Evolutionary conservation across 2,329 filamentous ascomycete species (phyloP).

Genomic region (Diaporthe aspalathi): DNA sequence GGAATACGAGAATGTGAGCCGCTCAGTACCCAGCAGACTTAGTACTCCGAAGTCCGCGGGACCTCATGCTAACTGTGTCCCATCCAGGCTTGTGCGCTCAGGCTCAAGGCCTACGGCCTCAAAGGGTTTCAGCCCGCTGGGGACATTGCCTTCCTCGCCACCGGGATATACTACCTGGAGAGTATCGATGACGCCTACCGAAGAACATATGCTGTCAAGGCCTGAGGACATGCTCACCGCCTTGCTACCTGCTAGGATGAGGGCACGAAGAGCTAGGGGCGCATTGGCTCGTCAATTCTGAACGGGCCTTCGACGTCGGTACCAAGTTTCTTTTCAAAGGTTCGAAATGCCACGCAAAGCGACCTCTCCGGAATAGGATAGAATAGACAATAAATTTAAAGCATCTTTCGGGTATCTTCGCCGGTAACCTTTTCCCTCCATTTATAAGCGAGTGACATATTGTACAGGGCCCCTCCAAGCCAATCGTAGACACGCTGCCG

Average conservation of each 20-base stretch:
- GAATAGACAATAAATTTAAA: slow-evolving; percentile 18
- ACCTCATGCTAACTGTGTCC: not conserved
- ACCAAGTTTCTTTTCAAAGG: too few species aligned
- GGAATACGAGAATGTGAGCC: slow-evolving; percentile 78
- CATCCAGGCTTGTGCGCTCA: slow-evolving; percentile 78
- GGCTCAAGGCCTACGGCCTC: slow-evolving; percentile 85
- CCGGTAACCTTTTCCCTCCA: not conserved
- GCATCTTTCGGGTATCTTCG: slow-evolving; percentile 20
- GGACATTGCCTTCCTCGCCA: slow-evolving; percentile 71
- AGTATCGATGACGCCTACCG: slow-evolving; percentile 89
- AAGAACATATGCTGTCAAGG: slow-evolving; percentile 81
- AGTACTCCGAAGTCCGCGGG: too few species aligned
- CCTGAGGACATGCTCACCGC: slow-evolving; percentile 53
- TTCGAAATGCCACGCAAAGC: not conserved
- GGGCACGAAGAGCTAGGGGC: not conserved
- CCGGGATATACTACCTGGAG: slow-evolving; percentile 81
- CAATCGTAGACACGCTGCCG: not conserved
- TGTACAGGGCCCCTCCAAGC: not conserved
- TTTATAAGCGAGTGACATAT: slow-evolving; percentile 1
- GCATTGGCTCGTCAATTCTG: not conserved
- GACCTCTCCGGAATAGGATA: not conserved
- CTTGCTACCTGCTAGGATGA: not conserved
- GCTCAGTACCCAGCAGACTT: not conserved
- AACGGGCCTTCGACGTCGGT: too few species aligned
- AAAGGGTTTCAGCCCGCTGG: slow-evolving; percentile 81